A percentile compares a stretch with the other conserved stretches of the same genome.
Conservation (phyloP, 257 asterid species). For the Petunia secreta region DNA sequence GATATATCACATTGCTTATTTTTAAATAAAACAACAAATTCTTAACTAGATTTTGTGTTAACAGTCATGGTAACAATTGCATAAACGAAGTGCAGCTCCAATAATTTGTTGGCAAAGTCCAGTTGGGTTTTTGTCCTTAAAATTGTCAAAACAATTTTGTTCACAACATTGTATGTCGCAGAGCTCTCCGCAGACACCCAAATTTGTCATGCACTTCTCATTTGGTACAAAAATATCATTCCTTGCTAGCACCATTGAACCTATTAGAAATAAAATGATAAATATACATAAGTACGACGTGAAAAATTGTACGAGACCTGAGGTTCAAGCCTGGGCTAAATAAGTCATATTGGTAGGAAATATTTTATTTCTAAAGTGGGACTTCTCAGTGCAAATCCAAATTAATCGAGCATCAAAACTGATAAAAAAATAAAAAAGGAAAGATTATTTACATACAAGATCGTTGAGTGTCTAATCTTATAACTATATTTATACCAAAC, state of each 20-base stretch:
- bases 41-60: neutral
- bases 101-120: neutral
- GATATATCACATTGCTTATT: neutral
- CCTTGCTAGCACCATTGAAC: too few species aligned
- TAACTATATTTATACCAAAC: too few species aligned
- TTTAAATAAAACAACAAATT: neutral
- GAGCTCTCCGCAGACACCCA: neutral
- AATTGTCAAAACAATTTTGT: neutral
- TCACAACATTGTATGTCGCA: neutral
- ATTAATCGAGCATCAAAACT: too few species aligned
- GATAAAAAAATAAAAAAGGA: too few species aligned
- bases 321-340: neutral
- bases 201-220: neutral
- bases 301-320: too few species aligned
- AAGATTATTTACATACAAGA: too few species aligned
- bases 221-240: neutral
- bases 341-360: neutral
- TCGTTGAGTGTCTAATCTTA: too few species aligned
- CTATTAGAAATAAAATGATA: too few species aligned
- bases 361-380: neutral
- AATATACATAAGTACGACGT: too few species aligned
- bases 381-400: too few species aligned
- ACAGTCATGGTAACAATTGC: conserved; percentile 19
- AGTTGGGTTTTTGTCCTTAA: neutral
- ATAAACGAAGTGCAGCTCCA: neutral